A percentile compares a stretch with the other conserved stretches of the same genome.
Conservation (phyloP, 2,329 filamentous ascomycete species). For the Epichloe gansuensis region DNA sequence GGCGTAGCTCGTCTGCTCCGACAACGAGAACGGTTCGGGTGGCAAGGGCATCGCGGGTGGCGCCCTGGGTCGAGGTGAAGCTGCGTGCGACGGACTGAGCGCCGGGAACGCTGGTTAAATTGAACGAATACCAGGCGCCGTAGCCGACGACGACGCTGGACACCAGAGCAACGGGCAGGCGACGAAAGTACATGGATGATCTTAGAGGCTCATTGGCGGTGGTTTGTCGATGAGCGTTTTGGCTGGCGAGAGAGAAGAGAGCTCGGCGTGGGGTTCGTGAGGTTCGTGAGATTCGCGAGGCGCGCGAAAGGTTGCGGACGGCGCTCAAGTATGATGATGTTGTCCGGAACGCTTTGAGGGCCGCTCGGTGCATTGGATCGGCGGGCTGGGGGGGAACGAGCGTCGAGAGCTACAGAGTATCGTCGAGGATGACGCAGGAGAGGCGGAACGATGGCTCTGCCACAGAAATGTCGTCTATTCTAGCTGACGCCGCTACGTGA, state of each 20-base stretch:
- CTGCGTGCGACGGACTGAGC: conserved; percentile 25
- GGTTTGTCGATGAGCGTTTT: conserved; percentile 16
- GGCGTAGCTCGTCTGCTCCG: conserved; percentile 80
- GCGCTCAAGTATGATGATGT: conserved; percentile 52
- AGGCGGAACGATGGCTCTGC: not conserved
- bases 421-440: not conserved
- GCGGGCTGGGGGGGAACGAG: not conserved
- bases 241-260: conserved; percentile 17
- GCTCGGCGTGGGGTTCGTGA: conserved; percentile 22
- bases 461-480: not conserved
- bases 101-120: conserved; percentile 23
- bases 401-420: not conserved
- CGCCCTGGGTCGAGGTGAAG: conserved; percentile 27
- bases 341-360: conserved; percentile 54
- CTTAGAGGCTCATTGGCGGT: conserved; percentile 40
- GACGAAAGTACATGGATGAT: conserved; percentile 65
- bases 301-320: conserved; percentile 44
- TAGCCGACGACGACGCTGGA: conserved; percentile 58
- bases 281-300: conserved; percentile 14
- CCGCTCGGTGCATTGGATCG: conserved; percentile 59
- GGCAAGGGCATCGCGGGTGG: conserved; percentile 27
- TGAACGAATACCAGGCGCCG: conserved; percentile 65
- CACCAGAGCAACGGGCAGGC: conserved; percentile 52
- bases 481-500: not conserved
- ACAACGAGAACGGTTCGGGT: conserved; percentile 69